Base-by-base conservation (phyloP, 352 stramenopile genomes). In the Halophytophthora batemanensis region DNA sequence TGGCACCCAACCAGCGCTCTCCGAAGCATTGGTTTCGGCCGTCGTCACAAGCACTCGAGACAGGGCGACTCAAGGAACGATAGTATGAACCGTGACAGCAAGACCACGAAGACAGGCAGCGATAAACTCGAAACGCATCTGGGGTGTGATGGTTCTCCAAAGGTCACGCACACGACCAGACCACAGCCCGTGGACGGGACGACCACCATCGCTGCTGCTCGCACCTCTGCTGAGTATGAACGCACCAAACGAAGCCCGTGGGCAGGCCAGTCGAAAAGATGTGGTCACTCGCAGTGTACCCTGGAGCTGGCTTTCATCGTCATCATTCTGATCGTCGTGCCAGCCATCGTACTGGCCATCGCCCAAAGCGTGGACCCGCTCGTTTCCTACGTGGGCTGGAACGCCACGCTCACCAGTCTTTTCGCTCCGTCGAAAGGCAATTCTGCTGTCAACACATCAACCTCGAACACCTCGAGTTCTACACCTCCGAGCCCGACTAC, bases 361-460 rank as follows among this genome's bases (percentile, higher is more conserved):
- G 53, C 46, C 12, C 47, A 56, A 14, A 22, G 35, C 14, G 66
- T 39, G 46, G 61, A 44, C 1, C 50, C 52, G 1, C 51, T 69
- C 1, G 53, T 83, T 22, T 63, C 66, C 0, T 60, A 62, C 8
- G 57, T 73, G 15, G 72, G 46, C 6, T 47, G 80, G 14, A 80
- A 83, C 34, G 53, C 67, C 22, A 62, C 59, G 12, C 23, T 77
- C n/a, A 83, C 72, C 34, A 69, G 77, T 22, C 43, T 74, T 1
- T 72, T 80, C 36, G 23, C 49, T 12, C n/a, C n/a, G n/a, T n/a
- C n/a, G n/a, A n/a, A n/a, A n/a, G n/a, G n/a, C n/a, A n/a, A n/a
- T n/a, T n/a, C n/a, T n/a, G n/a, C n/a, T n/a, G n/a, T n/a, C n/a
- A n/a, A n/a, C n/a, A n/a, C n/a, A n/a, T n/a, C n/a, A n/a, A n/a